A percentile compares a stretch with the other conserved stretches of the same genome.
These are phyloP conservation scores for Cutaneotrichosporon cutaneum DNA, from an alignment of 1,284 basidiomycete species.

Conservation along the genomic window DNA sequence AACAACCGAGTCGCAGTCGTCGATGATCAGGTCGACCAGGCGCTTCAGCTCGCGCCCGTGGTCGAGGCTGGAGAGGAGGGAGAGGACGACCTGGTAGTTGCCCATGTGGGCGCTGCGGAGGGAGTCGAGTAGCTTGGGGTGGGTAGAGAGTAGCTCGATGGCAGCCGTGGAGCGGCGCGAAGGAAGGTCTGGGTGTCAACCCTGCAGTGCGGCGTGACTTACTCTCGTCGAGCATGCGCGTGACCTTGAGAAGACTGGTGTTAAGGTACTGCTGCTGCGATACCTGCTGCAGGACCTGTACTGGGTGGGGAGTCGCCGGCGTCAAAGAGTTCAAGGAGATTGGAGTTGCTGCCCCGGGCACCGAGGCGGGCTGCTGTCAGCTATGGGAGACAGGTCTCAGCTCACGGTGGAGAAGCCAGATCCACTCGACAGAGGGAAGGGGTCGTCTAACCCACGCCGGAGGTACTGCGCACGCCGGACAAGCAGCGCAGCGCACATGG, in stretches of 20 bases:
- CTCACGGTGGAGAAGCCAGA: constrained; percentile 49
- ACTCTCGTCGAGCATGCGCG: constrained; percentile 70
- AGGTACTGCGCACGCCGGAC: constrained; percentile 84
- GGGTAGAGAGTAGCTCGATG: constrained; percentile 75
- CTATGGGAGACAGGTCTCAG: background rate
- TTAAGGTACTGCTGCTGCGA: constrained; percentile 80
- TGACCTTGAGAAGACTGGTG: constrained; percentile 75
- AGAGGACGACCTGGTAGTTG: constrained; percentile 84
- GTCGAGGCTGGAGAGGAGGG: constrained; percentile 83
- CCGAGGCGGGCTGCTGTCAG: constrained; percentile 15
- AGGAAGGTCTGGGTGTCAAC: constrained; percentile 36
- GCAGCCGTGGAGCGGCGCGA: constrained; percentile 61
- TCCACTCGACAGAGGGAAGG: constrained; percentile 56
- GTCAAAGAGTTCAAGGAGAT: background rate
- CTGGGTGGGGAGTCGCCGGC: constrained; percentile 37
- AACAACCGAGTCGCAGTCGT: constrained; percentile 83
- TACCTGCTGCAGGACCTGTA: constrained; percentile 60
- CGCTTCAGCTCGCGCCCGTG: constrained; percentile 76
- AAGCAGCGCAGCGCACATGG: constrained; percentile 91
- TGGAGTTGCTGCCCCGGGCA: background rate
- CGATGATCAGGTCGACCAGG: constrained; percentile 82
- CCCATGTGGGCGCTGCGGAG: constrained; percentile 83
- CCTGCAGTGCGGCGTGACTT: constrained; percentile 9
- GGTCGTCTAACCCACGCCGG: constrained; percentile 71
- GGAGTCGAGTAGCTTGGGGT: constrained; percentile 76